Percentiles rank a stretch among this genome's conserved stretches.
Evolutionary conservation across 139 green algal species (phyloP).

Genomic region (Auxenochlorella protothecoides): DNA sequence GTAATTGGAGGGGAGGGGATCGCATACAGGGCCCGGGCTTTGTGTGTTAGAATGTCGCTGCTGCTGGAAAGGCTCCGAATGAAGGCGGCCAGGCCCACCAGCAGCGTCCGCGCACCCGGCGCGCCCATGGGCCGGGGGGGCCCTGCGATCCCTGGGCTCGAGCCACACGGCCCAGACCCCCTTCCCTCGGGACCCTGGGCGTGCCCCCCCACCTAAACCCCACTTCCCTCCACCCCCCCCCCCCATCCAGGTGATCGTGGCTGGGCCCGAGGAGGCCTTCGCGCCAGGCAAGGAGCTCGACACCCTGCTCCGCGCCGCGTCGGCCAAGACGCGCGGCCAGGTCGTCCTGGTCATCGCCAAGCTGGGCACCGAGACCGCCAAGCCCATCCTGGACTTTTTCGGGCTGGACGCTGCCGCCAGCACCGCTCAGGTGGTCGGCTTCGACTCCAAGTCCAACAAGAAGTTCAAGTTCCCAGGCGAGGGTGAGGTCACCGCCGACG

Average conservation of each 20-base stretch:
- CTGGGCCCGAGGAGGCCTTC: conserved; percentile 17
- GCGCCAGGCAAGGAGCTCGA: conserved; percentile 3
- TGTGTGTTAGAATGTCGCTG: no score
- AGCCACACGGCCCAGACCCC: no score
- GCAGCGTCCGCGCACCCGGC: no score
- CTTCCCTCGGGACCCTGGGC: no score
- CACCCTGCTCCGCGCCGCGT: conserved; percentile 5
- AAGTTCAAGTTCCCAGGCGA: conserved; percentile 51
- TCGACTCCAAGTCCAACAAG: conserved; percentile 51
- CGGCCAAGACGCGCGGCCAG: conserved; percentile 19
- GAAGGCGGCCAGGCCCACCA: no score
- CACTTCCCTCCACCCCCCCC: not conserved
- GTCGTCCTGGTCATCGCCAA: conserved; percentile 30
- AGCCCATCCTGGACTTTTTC: conserved; percentile 74
- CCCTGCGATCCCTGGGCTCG: no score
- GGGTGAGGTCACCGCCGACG: conserved; percentile 26
- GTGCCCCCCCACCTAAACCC: not conserved
- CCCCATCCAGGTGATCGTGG: conserved; percentile 39
- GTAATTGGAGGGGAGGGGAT: not conserved
- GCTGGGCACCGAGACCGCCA: conserved; percentile 11
- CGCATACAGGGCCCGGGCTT: no score
- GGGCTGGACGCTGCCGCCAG: conserved; percentile 31
- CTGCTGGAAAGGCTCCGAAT: no score
- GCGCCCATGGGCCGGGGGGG: no score
- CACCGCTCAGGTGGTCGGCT: conserved; percentile 43